Percentiles rank a stretch among this genome's conserved stretches.
Conservation (phyloP, 768 basidiomycete species). For the Lactarius vividus region DNA sequence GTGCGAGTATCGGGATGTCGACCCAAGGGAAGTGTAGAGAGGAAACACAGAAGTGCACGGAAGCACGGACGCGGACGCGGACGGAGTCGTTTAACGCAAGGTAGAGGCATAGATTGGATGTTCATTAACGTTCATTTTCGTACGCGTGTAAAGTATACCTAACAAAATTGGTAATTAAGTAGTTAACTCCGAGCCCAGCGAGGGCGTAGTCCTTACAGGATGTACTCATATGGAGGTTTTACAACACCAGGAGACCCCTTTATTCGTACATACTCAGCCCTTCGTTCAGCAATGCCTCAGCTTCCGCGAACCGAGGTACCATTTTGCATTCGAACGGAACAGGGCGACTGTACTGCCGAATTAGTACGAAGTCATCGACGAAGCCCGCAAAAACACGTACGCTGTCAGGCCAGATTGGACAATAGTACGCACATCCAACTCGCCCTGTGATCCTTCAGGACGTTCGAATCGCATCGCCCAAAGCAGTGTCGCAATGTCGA, state of each 20-base stretch:
- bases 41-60: too few species aligned
- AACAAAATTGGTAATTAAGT: too few species aligned
- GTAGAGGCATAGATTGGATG: too few species aligned
- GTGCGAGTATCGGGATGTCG: too few species aligned
- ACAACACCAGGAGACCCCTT: background rate
- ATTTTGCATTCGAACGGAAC: constrained; percentile 20
- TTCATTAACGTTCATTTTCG: too few species aligned
- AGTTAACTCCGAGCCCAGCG: too few species aligned
- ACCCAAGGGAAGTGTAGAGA: too few species aligned
- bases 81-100: too few species aligned
- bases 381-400: constrained; percentile 14
- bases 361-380: background rate
- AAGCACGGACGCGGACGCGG: too few species aligned
- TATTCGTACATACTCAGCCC: background rate
- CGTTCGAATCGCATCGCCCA: constrained; percentile 29
- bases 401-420: background rate
- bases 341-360: constrained; percentile 7
- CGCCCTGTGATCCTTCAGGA: background rate
- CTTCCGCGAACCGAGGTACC: constrained; percentile 22
- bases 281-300: background rate
- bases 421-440: background rate
- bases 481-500: constrained; percentile 34
- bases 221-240: too few species aligned
- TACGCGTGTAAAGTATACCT: too few species aligned
- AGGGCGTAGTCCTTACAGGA: too few species aligned